A percentile compares a stretch with the other conserved stretches of the same genome.
Evolutionary conservation across 2,329 filamentous ascomycete genomes (phyloP).

Genomic region (Pestalotiopsis sp.): DNA sequence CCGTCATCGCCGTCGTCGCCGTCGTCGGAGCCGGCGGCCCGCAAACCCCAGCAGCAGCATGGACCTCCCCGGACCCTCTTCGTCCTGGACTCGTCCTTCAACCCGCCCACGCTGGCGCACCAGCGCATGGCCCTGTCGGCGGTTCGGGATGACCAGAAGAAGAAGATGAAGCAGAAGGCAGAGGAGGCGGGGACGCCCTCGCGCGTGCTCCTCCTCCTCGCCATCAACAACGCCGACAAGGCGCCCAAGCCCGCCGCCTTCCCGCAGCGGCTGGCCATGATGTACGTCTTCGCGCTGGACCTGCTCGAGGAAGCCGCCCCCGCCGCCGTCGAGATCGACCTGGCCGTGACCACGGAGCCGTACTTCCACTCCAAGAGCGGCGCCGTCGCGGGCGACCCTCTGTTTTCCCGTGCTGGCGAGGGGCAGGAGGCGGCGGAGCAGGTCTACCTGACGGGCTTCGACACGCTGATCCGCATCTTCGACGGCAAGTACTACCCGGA

Average conservation of each 20-base stretch:
- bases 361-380: slow-evolving; percentile 75
- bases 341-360: slow-evolving; percentile 71
- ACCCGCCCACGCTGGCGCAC: slow-evolving; percentile 67
- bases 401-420: slow-evolving; percentile 14
- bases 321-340: slow-evolving; percentile 50
- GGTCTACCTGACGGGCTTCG: slow-evolving; percentile 74
- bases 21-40: slow-evolving; percentile 12
- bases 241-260: slow-evolving; percentile 69
- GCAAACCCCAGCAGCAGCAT: slow-evolving; percentile 20
- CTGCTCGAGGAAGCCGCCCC: slow-evolving; percentile 31
- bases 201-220: slow-evolving; percentile 60
- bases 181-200: slow-evolving; percentile 18
- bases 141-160: slow-evolving; percentile 23
- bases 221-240: slow-evolving; percentile 69
- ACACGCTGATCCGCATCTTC: slow-evolving; percentile 74
- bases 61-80: slow-evolving; percentile 44
- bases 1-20: background rate
- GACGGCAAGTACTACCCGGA: slow-evolving; percentile 71
- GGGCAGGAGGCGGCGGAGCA: slow-evolving; percentile 50
- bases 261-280: slow-evolving; percentile 69
- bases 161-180: slow-evolving; percentile 16
- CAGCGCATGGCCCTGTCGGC: slow-evolving; percentile 58
- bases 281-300: slow-evolving; percentile 68
- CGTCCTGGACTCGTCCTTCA: slow-evolving; percentile 70
- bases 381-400: slow-evolving; percentile 48